Conservation (phyloP, 148 eudicot genomes). For the Vaccinium macrocarpon region DNA sequence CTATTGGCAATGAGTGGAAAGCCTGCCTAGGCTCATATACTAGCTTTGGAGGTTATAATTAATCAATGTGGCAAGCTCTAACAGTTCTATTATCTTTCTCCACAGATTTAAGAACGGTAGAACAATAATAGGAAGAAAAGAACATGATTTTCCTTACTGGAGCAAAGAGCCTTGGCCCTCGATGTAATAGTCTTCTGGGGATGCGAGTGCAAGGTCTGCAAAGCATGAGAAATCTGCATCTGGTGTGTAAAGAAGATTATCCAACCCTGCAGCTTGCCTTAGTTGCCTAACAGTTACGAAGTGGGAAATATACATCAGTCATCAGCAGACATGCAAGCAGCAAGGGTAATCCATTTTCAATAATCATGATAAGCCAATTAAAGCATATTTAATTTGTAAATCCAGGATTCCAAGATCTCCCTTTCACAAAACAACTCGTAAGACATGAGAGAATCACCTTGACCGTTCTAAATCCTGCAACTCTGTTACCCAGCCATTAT, state of each 20-base stretch:
- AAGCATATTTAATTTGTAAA: not conserved
- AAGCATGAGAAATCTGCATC: slow-evolving; percentile 99
- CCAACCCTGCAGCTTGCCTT: slow-evolving; percentile 76
- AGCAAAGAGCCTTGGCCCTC: slow-evolving; percentile 95
- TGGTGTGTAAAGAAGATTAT: slow-evolving; percentile 93
- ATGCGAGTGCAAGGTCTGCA: slow-evolving; percentile 93
- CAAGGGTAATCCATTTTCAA: not conserved
- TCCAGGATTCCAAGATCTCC: not conserved
- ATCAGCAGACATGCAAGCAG: not conserved
- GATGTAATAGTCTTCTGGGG: slow-evolving; percentile 90
- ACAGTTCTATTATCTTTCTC: not conserved
- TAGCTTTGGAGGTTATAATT: too few relatives aligned
- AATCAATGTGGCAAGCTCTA: too few relatives aligned
- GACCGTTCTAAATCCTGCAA: slow-evolving; percentile 76
- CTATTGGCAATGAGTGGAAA: too few relatives aligned
- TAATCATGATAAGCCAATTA: not conserved
- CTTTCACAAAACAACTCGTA: not conserved
- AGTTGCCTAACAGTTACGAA: slow-evolving; percentile 51
- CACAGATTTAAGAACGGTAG: not conserved
- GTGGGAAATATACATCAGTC: slow-evolving; percentile 1
- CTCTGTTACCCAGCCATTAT: slow-evolving; percentile 98
- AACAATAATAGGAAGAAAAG: not conserved
- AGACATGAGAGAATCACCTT: slow-evolving; percentile 44
- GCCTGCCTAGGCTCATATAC: too few relatives aligned
- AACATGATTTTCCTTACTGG: slow-evolving; percentile 53